A percentile compares a stretch with the other conserved stretches of the same genome.
These are phyloP conservation scores for Aspergillus novoparasiticus DNA, from an alignment of 2,329 filamentous ascomycete species.

Conservation along the genomic window DNA sequence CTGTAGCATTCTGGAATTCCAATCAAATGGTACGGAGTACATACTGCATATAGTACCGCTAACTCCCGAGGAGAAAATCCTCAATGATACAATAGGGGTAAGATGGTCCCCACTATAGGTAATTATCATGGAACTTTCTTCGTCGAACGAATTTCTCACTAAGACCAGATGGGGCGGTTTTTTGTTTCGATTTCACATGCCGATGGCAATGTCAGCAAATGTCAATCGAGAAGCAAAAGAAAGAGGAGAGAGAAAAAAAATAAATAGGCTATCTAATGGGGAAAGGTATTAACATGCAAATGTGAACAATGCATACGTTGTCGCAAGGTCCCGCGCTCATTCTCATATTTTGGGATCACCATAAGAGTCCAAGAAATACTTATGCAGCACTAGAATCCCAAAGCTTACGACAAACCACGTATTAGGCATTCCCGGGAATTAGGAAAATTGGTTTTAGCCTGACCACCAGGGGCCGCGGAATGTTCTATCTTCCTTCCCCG, in stretches of 20 bases:
- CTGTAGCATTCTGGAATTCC: not conserved
- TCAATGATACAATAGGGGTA: not conserved
- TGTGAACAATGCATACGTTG: not conserved
- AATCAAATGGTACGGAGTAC: slow-evolving; percentile 1
- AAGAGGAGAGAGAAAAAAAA: not conserved
- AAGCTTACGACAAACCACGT: slow-evolving; percentile 13
- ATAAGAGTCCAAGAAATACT: not conserved
- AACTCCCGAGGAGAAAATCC: not conserved
- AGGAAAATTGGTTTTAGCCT: slow-evolving; percentile 23
- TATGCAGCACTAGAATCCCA: not conserved
- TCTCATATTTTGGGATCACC: not conserved
- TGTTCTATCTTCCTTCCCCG: slow-evolving; percentile 23
- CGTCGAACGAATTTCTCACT: slow-evolving; percentile 3
- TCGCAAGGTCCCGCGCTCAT: not conserved
- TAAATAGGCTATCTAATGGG: not conserved
- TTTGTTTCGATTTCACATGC: not conserved
- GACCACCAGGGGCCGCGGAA: slow-evolving; percentile 22
- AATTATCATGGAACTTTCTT: slow-evolving; percentile 8
- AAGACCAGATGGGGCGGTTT: slow-evolving; percentile 7
- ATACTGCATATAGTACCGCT: not conserved
- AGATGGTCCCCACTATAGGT: not conserved
- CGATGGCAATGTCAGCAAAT: not conserved
- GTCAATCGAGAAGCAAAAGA: not conserved
- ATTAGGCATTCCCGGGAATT: slow-evolving; percentile 20
- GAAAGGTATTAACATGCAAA: not conserved